Evolutionary conservation across 306 rosid genomes (phyloP).

Genomic region (Ammopiptanthus mongolicus): DNA sequence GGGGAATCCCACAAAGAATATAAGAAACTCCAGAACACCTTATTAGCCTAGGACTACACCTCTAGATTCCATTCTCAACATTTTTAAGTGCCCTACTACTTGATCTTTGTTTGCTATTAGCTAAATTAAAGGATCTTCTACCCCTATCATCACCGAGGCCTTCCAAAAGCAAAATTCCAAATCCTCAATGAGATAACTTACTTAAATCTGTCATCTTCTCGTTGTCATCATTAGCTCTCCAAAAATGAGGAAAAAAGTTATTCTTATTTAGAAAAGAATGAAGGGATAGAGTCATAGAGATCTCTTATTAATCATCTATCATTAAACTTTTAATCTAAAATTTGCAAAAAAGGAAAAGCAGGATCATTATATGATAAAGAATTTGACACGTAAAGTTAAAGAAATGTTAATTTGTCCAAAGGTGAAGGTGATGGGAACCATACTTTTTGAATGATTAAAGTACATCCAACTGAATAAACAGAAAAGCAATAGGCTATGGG

Average conservation of each 20-base stretch:
- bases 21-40: conserved; percentile 17
- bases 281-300: conserved; percentile 16
- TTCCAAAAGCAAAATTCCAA: conserved; percentile 33
- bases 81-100: background rate
- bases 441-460: conserved; percentile 6
- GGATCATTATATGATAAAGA: conserved; percentile 25
- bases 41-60: conserved; percentile 7
- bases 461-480: conserved; percentile 21
- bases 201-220: conserved; percentile 24
- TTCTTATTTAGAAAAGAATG: conserved; percentile 28
- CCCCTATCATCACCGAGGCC: background rate
- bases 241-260: conserved; percentile 11
- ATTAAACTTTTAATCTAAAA: conserved; percentile 27
- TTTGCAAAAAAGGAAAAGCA: conserved; percentile 17
- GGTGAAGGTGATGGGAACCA: conserved; percentile 25
- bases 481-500: background rate
- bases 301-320: conserved; percentile 14
- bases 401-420: conserved; percentile 31
- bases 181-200: conserved; percentile 48
- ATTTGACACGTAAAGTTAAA: conserved; percentile 29
- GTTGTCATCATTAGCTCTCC: conserved; percentile 20
- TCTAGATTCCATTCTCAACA: conserved; percentile 37
- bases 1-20: too few species aligned
- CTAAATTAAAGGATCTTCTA: background rate
- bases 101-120: conserved; percentile 11